These are phyloP conservation scores for Smallanthus sonchifolius DNA, from an alignment of 129 eudicot genomes.

Conservation along the genomic window DNA sequence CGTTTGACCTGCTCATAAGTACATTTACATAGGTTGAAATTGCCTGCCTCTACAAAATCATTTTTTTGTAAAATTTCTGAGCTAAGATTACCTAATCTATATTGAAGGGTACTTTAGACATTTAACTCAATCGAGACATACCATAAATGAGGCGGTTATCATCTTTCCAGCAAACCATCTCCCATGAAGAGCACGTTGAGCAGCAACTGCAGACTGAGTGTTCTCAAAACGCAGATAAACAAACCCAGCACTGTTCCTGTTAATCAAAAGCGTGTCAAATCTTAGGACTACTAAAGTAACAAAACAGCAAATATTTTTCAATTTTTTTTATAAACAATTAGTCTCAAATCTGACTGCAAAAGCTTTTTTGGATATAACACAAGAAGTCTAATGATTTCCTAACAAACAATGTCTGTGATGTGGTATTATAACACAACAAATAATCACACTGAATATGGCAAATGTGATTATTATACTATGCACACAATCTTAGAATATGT, in stretches of 20 bases:
- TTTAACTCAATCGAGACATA: slow-evolving; percentile 14
- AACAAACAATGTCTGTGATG: not conserved
- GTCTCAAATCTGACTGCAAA: not conserved
- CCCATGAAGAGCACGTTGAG: slow-evolving; percentile 81
- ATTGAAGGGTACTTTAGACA: not conserved
- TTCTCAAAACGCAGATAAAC: slow-evolving; percentile 77
- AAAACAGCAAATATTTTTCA: not conserved
- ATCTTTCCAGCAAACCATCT: slow-evolving; percentile 96
- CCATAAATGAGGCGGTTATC: slow-evolving; percentile 87
- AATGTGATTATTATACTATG: not conserved
- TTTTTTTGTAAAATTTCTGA: not conserved
- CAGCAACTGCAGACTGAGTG: slow-evolving; percentile 56
- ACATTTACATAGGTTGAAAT: not conserved
- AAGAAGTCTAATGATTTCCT: not conserved
- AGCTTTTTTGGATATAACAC: not conserved
- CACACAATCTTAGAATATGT: not conserved
- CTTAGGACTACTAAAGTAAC: not conserved
- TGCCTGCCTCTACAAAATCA: not conserved
- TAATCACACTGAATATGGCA: not conserved
- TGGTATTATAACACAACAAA: no score
- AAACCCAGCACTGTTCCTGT: slow-evolving; percentile 70
- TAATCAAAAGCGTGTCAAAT: not conserved
- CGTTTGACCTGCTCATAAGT: not conserved
- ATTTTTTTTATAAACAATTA: not conserved
- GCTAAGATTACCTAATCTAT: not conserved